Conservation (phyloP, 2,329 filamentous ascomycete genomes). For the Zymoseptoria passerinii region DNA sequence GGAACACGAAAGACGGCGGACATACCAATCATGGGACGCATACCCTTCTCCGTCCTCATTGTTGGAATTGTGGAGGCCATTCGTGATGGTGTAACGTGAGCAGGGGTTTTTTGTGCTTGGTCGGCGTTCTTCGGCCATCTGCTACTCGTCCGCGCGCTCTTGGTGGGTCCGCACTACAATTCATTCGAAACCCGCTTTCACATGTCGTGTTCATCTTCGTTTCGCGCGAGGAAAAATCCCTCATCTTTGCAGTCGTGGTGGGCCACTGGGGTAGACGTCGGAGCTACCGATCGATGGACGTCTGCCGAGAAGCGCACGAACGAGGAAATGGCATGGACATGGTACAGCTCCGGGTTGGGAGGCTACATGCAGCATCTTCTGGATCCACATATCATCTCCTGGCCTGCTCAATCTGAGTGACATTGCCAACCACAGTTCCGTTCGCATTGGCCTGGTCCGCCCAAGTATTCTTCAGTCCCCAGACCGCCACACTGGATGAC, state of each 20-base stretch:
- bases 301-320: background rate
- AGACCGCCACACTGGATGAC: constrained; percentile 33
- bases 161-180: background rate
- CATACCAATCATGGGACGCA: background rate
- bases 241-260: background rate
- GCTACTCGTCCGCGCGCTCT: background rate
- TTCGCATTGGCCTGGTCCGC: constrained; percentile 23
- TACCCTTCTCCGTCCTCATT: background rate
- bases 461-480: constrained; percentile 34
- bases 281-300: background rate
- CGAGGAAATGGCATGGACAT: too few relatives aligned
- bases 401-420: constrained; percentile 15
- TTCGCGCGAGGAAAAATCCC: background rate
- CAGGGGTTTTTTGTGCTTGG: background rate
- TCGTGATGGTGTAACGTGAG: background rate
- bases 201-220: background rate
- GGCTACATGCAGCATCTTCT: background rate
- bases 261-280: background rate
- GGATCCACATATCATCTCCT: background rate
- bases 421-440: constrained; percentile 31
- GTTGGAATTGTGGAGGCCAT: background rate
- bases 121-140: background rate
- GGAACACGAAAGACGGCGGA: background rate
- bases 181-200: background rate
- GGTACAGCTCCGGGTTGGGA: too few relatives aligned